Conservation (phyloP, 2,329 filamentous ascomycete genomes). For the Curvularia eragrostidis region DNA sequence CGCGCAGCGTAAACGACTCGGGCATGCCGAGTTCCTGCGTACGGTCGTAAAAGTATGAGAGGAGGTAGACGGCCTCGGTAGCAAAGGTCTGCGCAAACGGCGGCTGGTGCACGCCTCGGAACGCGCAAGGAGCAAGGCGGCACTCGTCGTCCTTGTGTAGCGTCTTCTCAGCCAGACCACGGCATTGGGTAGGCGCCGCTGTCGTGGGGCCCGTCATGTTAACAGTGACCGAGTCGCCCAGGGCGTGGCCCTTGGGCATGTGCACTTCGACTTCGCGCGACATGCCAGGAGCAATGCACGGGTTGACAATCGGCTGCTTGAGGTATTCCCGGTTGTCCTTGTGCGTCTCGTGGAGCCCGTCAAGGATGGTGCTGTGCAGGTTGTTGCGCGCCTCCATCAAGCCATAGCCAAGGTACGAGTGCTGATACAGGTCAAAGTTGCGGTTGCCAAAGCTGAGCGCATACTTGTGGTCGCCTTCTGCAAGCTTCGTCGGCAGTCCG, state of each 20-base stretch:
- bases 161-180: conserved; percentile 86
- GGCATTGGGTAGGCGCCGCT: conserved; percentile 83
- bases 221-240: conserved; percentile 71
- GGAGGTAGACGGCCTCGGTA: conserved; percentile 90
- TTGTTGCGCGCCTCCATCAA: conserved; percentile 93
- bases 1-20: conserved; percentile 90
- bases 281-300: conserved; percentile 85
- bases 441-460: conserved; percentile 87
- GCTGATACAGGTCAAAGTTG: conserved; percentile 92
- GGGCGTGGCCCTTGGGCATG: conserved; percentile 68
- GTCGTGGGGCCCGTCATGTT: conserved; percentile 86
- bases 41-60: conserved; percentile 98
- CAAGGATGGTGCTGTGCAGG: conserved; percentile 77
- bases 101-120: conserved; percentile 96
- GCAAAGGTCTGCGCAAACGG: conserved; percentile 90
- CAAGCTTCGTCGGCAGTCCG: conserved; percentile 84
- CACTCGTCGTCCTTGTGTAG: conserved; percentile 86
- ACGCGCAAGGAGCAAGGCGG: conserved; percentile 88
- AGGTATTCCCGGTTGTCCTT: conserved; percentile 69
- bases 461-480: conserved; percentile 95
- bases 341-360: conserved; percentile 70
- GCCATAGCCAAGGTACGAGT: conserved; percentile 96
- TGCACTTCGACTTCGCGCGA: conserved; percentile 74
- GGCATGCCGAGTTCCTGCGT: conserved; percentile 95
- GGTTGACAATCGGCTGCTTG: conserved; percentile 75